Base-by-base conservation (phyloP, 192 early-diverging fungal genomes). In the Gonapodya sp. region DNA sequence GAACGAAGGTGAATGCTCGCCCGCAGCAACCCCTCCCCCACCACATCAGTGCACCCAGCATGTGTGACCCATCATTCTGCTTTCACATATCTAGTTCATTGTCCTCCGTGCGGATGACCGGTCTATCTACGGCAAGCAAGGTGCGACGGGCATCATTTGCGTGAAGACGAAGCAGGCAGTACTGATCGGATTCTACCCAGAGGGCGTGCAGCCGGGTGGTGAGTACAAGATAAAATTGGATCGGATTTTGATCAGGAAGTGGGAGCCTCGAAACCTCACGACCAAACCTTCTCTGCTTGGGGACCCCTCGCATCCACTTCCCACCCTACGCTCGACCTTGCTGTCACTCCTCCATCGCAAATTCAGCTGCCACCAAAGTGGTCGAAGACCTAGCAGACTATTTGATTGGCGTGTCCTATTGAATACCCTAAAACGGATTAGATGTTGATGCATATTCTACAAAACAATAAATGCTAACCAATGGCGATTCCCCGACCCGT, bases 151-250 rank as follows among this genome's bases (percentile, higher is more conserved):
- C 82, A 83, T 93, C 82, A 83, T 87, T 83, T 85, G 86, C 78
- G 93, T 88, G 35, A 96, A 96, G 87, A 95, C 95, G 30, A 90
- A 85, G 36, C 92, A 94, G 85, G 89, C 93, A 33, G 85, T 98
- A 73, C 82, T 98, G 36, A 84, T 96, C 80, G 93, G 92, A 36
- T 82, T 88, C 79, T 93, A 94, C 81, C 81, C 85, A 32, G 92
- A 95, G 37, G 85, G 81, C 78, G 84, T 88, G 14, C 88, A 93
- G 81, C 86, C 81, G 30, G 78, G 36, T 14, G 36, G 31, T 18
- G 24, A 34, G 36, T n/a, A n/a, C n/a, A n/a, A n/a, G 24, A 73
- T 73, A 73, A 73, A 24, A 73, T 73, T 73, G 24, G n/a, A n/a
- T n/a, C n/a, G n/a, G n/a, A n/a, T n/a, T n/a, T n/a, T n/a, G n/a